phyloP scores from a whole-genome alignment of 768 basidiomycete genomes.

The Lanmaoa rubissima region DNA sequence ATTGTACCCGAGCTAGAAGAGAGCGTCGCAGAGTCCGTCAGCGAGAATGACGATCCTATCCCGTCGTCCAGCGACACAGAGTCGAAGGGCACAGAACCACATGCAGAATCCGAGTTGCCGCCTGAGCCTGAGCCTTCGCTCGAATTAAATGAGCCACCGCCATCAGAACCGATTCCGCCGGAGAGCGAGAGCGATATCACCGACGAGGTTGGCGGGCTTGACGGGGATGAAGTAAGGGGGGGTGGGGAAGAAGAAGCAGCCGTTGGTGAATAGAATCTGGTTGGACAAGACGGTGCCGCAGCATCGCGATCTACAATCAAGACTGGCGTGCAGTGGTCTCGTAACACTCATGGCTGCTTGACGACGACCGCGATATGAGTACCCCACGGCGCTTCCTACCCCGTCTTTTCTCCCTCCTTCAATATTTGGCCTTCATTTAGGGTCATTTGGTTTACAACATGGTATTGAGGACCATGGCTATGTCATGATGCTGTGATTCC shows the following conservation, averaged over 20 bases:
- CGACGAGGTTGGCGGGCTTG: constrained; percentile 26
- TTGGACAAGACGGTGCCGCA: constrained; percentile 20
- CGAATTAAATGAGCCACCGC: constrained; percentile 31
- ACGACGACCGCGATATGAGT: constrained; percentile 5
- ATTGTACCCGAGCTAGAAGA: constrained; percentile 3
- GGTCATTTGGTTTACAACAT: neutral
- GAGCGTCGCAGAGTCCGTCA: neutral
- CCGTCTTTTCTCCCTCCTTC: constrained; percentile 19
- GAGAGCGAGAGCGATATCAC: constrained; percentile 37
- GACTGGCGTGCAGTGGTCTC: neutral
- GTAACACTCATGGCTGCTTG: constrained; percentile 10
- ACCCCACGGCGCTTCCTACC: constrained; percentile 3
- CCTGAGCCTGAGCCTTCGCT: constrained; percentile 11
- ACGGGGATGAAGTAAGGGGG: constrained; percentile 18
- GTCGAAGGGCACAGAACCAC: neutral
- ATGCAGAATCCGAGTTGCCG: constrained; percentile 6
- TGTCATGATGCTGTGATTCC: neutral
- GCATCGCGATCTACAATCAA: constrained; percentile 11
- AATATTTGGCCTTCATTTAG: neutral
- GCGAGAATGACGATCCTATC: constrained; percentile 7
- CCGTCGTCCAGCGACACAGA: constrained; percentile 2
- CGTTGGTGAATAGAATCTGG: constrained; percentile 3
- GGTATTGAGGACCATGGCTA: neutral
- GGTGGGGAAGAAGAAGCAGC: constrained; percentile 17
- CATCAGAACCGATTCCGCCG: constrained; percentile 33